Percentiles rank a stretch among this genome's conserved stretches.
Evolutionary conservation across 768 basidiomycete genomes (phyloP).

Genomic region (Termitomyces eurrhizus): DNA sequence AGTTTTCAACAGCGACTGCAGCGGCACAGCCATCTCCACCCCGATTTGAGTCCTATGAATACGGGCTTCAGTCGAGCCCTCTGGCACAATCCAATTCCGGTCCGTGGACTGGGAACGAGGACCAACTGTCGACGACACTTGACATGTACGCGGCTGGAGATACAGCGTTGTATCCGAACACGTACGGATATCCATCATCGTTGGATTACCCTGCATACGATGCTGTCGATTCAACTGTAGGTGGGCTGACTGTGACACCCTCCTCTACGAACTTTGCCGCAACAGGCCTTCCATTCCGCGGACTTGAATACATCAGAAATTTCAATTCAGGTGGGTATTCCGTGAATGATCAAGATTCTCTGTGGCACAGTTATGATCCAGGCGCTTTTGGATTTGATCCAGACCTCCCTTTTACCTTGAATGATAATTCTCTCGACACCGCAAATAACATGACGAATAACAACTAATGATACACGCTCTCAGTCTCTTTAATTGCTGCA

Average conservation of each 20-base stretch:
- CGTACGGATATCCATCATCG: conserved; percentile 39
- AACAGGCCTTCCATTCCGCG: conserved; percentile 78
- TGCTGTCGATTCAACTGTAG: conserved; percentile 35
- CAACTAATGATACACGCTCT: conserved; percentile 18
- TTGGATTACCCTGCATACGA: conserved; percentile 39
- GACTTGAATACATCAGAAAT: conserved; percentile 80
- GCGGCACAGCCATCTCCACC: conserved; percentile 51
- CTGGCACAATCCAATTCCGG: conserved; percentile 34
- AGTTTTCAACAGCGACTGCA: conserved; percentile 41
- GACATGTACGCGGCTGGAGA: conserved; percentile 44
- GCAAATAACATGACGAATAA: conserved; percentile 32
- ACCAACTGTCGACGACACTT: conserved; percentile 29
- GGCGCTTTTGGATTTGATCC: conserved; percentile 74
- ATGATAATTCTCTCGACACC: conserved; percentile 36
- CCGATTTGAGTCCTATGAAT: conserved; percentile 53
- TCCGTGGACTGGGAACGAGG: conserved; percentile 43
- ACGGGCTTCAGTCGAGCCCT: conserved; percentile 36
- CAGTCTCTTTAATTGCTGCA: conserved; percentile 1
- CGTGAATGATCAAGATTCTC: conserved; percentile 42
- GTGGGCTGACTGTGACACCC: conserved; percentile 48
- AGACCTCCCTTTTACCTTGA: conserved; percentile 67
- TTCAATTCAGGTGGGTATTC: conserved; percentile 55
- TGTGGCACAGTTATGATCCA: conserved; percentile 68
- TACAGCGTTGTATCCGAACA: conserved; percentile 38
- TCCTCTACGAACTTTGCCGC: conserved; percentile 61